Evolutionary conservation across 768 basidiomycete species (phyloP), one percentile per base, ranked within the genome.

Genomic region (Tricholoma furcatifolium): DNA sequence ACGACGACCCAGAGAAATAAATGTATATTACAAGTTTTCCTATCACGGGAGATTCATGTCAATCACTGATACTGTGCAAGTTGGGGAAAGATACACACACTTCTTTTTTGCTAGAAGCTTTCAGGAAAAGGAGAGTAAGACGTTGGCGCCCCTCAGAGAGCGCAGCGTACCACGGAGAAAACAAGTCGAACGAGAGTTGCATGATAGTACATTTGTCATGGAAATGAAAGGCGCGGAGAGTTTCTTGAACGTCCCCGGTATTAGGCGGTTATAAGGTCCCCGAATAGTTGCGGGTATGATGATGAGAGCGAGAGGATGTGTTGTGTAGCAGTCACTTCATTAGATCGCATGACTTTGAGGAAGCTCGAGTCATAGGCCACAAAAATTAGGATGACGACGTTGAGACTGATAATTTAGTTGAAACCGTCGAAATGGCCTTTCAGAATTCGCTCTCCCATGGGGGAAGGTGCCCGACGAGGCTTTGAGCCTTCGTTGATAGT

Each of bases 341-440:
- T 11, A 57, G 54, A 41, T 44, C 56, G 49, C 51, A 24, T 53
- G 30, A 34, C 51, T 48, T 32, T 43, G 57, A 51, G 41, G 47
- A 51, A 46, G 45, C 34, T 44, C 9, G 39, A 32, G 6, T 17
- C 17, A 18, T 17, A 48, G 45, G 57, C 54, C 32, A 41, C 55
- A 53, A 50, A 27, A 44, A 59, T 56, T 48, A 56, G 21, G 44
- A 6, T 24, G 43, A 50, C 36, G 40, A 44, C 47, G 38, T 32
- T 47, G 36, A 44, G 27, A 57, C 17, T 41, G 53, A 34, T 49
- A 44, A 50, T 35, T 79, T 70, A 91, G 64, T 90, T 88, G 76
- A 93, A 93, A 44, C 91, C 87, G 64, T 93, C 91, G 60, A 93
- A 93, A 62, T 93, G 91, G 8, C 91, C 91, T 74, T 90, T 93